Percentiles rank a stretch among this genome's conserved stretches.
These are phyloP conservation scores for Hymenotorrendiella dingleyae DNA, from an alignment of 2,329 filamentous ascomycete genomes.

Conservation along the genomic window DNA sequence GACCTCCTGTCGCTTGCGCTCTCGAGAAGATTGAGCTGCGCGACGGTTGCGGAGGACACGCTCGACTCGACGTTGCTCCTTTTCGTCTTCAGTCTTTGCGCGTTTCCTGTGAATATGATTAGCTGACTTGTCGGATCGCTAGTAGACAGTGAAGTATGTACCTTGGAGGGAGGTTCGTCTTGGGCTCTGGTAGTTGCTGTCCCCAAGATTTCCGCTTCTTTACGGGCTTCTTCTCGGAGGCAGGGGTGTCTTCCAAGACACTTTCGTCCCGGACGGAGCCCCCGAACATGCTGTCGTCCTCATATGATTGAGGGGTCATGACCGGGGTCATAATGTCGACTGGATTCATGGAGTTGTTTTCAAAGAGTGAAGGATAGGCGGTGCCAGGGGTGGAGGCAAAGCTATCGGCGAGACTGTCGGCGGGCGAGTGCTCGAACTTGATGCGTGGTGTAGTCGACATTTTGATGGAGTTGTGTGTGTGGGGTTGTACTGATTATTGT, in stretches of 20 bases:
- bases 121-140: slow-evolving; percentile 11
- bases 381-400: slow-evolving; percentile 30
- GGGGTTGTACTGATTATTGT: neutral
- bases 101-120: slow-evolving; percentile 61
- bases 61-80: slow-evolving; percentile 95
- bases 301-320: slow-evolving; percentile 30
- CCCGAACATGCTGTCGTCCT: slow-evolving; percentile 30
- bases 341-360: slow-evolving; percentile 22
- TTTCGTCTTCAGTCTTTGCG: slow-evolving; percentile 97
- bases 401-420: slow-evolving; percentile 28
- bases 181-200: slow-evolving; percentile 91
- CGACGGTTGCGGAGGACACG: slow-evolving; percentile 93
- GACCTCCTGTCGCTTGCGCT: slow-evolving; percentile 60
- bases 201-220: slow-evolving; percentile 99
- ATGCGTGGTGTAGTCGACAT: slow-evolving; percentile 23
- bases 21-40: slow-evolving; percentile 91
- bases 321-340: slow-evolving; percentile 28
- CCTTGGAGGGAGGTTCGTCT: slow-evolving; percentile 92
- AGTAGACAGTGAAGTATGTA: slow-evolving; percentile 35
- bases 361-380: slow-evolving; percentile 29
- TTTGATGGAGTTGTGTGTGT: neutral
- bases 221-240: slow-evolving; percentile 60
- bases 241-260: slow-evolving; percentile 22
- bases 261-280: slow-evolving; percentile 20
- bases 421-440: slow-evolving; percentile 31